Percentiles rank a stretch among this genome's conserved stretches.
These are phyloP conservation scores for Schizopora paradoxa DNA, from an alignment of 1,284 basidiomycete species.

Conservation along the genomic window DNA sequence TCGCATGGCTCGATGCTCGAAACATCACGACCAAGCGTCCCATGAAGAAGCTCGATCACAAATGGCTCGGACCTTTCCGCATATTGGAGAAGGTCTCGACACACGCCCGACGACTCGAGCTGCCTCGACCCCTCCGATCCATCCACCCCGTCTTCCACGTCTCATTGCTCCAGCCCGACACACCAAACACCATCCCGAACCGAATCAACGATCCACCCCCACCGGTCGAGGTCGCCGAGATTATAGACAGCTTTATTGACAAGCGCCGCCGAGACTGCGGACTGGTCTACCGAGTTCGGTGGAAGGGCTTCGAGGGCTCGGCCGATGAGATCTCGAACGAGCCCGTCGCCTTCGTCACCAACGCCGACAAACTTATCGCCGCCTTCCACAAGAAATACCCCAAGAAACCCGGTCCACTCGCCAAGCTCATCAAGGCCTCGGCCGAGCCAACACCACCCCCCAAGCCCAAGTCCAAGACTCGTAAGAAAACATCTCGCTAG, in stretches of 20 bases:
- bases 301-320: no score
- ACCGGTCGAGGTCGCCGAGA: background rate
- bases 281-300: constrained; percentile 1
- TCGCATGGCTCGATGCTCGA: constrained; percentile 21
- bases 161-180: constrained; percentile 23
- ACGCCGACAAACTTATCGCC: no score
- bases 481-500: no score
- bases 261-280: no score
- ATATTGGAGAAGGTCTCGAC: constrained; percentile 15
- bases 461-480: no score
- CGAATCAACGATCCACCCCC: background rate
- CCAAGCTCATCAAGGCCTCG: no score
- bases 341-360: no score
- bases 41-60: constrained; percentile 22
- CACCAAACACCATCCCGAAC: background rate
- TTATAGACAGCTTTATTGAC: background rate
- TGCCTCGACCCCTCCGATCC: constrained; percentile 26
- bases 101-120: constrained; percentile 23
- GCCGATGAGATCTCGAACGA: no score
- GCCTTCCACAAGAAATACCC: no score
- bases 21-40: constrained; percentile 22
- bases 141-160: constrained; percentile 37
- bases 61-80: constrained; percentile 19
- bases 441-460: no score
- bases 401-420: no score